Conservation (phyloP, 306 rosid species). For the Gillenia trifoliata region DNA sequence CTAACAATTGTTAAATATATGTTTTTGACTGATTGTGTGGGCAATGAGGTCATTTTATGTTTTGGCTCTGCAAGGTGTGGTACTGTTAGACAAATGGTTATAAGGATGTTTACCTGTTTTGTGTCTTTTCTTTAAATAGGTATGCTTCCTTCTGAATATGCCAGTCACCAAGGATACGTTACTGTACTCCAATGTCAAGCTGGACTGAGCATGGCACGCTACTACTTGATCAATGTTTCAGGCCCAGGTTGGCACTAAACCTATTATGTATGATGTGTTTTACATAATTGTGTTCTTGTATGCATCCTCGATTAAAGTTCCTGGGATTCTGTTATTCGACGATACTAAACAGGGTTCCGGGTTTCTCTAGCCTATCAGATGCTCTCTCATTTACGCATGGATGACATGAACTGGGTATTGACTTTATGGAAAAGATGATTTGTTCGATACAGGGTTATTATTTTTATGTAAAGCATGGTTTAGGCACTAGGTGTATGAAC, state of each 20-base stretch:
- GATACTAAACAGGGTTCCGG: constrained; percentile 16
- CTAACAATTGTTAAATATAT: not conserved
- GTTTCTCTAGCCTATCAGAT: constrained; percentile 36
- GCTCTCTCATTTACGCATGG: constrained; percentile 9
- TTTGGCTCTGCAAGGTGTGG: not conserved
- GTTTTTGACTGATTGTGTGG: not conserved
- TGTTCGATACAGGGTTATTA: constrained; percentile 1
- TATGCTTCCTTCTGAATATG: constrained; percentile 64
- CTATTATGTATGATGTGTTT: constrained; percentile 18
- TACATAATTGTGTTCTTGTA: constrained; percentile 26
- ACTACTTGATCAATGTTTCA: constrained; percentile 11
- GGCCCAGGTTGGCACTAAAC: constrained; percentile 28
- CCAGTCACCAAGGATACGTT: constrained; percentile 84
- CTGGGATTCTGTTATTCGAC: constrained; percentile 18
- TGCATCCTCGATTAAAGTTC: constrained; percentile 26
- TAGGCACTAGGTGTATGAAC: constrained; percentile 11
- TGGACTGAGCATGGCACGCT: constrained; percentile 46
- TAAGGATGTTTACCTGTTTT: not conserved
- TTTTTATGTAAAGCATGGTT: constrained; percentile 29
- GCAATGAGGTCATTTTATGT: not conserved
- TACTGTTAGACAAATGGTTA: not conserved
- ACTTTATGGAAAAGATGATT: constrained; percentile 15
- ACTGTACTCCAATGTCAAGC: constrained; percentile 81
- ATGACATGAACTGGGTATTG: constrained; percentile 23
- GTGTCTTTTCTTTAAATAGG: constrained; percentile 37